Conservation (phyloP, 768 basidiomycete species). For the Cantharellus anzutake region DNA sequence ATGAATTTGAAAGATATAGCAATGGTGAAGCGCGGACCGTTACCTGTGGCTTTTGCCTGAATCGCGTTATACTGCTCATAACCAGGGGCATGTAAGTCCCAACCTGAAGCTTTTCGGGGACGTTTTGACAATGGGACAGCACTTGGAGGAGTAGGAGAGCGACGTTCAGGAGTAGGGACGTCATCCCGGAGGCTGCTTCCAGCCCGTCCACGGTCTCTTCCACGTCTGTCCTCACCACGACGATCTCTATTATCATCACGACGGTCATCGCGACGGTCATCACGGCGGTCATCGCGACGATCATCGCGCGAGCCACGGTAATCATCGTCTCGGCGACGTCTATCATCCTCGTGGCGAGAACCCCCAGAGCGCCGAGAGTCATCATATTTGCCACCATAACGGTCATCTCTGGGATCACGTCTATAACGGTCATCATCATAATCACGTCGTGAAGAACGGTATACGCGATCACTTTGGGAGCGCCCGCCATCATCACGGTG, state of each 20-base stretch:
- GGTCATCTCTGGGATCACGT: slow-evolving; percentile 16
- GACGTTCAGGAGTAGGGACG: slow-evolving; percentile 43
- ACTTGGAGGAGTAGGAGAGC: slow-evolving; percentile 83
- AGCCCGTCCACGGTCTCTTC: slow-evolving; percentile 9
- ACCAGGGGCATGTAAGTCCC: slow-evolving; percentile 92
- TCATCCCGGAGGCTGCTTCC: slow-evolving; percentile 20
- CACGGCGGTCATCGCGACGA: slow-evolving; percentile 23
- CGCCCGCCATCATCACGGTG: slow-evolving; percentile 1
- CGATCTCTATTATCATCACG: slow-evolving; percentile 4
- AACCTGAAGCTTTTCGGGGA: slow-evolving; percentile 76
- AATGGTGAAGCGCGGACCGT: slow-evolving; percentile 9
- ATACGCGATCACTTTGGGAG: slow-evolving; percentile 23
- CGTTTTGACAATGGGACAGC: slow-evolving; percentile 66
- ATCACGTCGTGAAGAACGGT: slow-evolving; percentile 3
- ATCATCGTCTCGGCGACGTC: slow-evolving; percentile 15
- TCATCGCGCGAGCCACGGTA: slow-evolving; percentile 17
- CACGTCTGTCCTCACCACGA: neutral
- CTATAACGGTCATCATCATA: slow-evolving; percentile 13
- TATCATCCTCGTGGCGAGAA: slow-evolving; percentile 2
- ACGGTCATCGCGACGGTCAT: slow-evolving; percentile 19
- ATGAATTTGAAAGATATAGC: slow-evolving; percentile 6
- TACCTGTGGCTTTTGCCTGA: slow-evolving; percentile 98
- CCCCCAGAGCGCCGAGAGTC: slow-evolving; percentile 16
- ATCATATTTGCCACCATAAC: slow-evolving; percentile 18
- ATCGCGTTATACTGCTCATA: slow-evolving; percentile 89